Evolutionary conservation across 2,329 filamentous ascomycete genomes (phyloP).

Genomic region (Botryotinia globosa): DNA sequence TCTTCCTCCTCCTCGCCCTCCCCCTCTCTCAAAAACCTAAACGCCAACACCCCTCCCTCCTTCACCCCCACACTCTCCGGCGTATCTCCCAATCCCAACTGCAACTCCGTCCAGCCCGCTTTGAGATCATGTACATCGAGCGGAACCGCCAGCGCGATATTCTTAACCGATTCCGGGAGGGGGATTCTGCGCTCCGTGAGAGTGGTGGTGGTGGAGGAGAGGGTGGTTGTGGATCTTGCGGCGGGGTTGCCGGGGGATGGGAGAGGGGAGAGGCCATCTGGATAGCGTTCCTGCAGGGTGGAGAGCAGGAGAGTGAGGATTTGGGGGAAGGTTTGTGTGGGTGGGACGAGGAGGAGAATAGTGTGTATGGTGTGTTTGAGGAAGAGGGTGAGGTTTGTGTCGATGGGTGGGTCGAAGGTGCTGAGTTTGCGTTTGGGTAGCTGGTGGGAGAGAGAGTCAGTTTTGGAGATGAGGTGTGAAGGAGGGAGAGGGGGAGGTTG

Average conservation of each 20-base stretch:
- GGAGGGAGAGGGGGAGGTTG: neutral
- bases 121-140: conserved; percentile 47
- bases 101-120: conserved; percentile 49
- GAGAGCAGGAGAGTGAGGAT: conserved; percentile 58
- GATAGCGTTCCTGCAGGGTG: conserved; percentile 56
- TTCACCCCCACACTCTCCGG: conserved; percentile 40
- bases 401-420: neutral
- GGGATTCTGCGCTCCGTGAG: conserved; percentile 29
- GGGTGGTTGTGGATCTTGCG: conserved; percentile 29
- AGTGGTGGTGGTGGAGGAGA: conserved; percentile 30
- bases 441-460: neutral
- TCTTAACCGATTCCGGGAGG: conserved; percentile 39
- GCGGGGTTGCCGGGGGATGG: conserved; percentile 20
- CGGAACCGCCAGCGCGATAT: conserved; percentile 48
- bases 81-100: conserved; percentile 38
- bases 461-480: neutral
- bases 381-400: conserved; percentile 59
- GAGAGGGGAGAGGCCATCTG: conserved; percentile 45
- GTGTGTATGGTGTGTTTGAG: conserved; percentile 73
- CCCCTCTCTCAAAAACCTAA: conserved; percentile 37
- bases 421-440: neutral
- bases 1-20: conserved; percentile 35
- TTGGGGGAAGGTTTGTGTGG: conserved; percentile 53
- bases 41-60: conserved; percentile 43
- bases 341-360: conserved; percentile 63